phyloP scores from a whole-genome alignment of 2,329 filamentous ascomycete species.

The Eurotiales sp. region DNA sequence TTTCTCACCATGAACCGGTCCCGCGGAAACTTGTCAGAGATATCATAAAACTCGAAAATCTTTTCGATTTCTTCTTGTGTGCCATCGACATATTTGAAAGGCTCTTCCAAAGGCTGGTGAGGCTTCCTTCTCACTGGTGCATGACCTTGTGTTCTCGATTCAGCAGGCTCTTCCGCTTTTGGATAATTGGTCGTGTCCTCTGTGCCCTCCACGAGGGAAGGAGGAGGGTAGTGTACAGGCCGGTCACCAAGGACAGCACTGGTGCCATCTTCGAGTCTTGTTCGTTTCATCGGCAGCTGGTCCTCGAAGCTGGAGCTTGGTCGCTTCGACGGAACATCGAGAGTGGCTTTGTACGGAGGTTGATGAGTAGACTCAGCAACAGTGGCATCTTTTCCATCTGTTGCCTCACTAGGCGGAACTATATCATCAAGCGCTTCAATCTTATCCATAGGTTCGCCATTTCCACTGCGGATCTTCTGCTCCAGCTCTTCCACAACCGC shows the following conservation, averaged over 20 bases:
- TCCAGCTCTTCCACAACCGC: conserved; percentile 35
- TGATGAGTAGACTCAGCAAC: conserved; percentile 33
- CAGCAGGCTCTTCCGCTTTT: conserved; percentile 9
- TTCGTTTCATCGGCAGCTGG: conserved; percentile 40
- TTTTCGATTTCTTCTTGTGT: conserved; percentile 71
- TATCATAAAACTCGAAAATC: conserved; percentile 80
- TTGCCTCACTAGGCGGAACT: conserved; percentile 29
- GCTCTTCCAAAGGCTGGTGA: conserved; percentile 68
- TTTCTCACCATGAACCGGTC: conserved; percentile 97
- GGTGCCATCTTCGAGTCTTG: conserved; percentile 38
- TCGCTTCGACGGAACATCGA: conserved; percentile 30
- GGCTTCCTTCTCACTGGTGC: conserved; percentile 35
- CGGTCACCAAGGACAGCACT: conserved; percentile 37
- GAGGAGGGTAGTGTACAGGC: conserved; percentile 31
- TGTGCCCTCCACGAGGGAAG: conserved; percentile 22
- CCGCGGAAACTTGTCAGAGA: conserved; percentile 78
- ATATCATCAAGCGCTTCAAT: conserved; percentile 39
- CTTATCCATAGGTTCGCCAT: conserved; percentile 32
- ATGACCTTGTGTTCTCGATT: conserved; percentile 15
- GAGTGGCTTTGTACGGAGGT: conserved; percentile 30
- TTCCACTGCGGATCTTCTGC: conserved; percentile 27
- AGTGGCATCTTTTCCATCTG: conserved; percentile 32
- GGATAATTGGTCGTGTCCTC: conserved; percentile 22
- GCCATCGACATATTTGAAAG: conserved; percentile 82
- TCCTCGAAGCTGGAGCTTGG: conserved; percentile 32